Base-by-base conservation (phyloP, 257 asterid genomes). In the Fraxinus excelsior region DNA sequence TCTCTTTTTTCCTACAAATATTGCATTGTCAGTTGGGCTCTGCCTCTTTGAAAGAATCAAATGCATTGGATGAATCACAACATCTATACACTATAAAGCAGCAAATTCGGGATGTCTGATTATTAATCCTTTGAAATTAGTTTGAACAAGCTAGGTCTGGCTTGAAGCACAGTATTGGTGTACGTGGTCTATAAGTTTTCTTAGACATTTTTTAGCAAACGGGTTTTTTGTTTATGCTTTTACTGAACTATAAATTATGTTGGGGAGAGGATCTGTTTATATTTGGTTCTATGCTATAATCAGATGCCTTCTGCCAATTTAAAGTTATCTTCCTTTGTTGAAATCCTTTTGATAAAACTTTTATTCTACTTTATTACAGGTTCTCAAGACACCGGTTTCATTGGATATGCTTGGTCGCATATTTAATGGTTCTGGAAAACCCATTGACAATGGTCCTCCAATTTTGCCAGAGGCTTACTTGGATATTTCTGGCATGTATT, bases 391-490 rank as follows among this genome's bases (percentile, higher is more conserved):
- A 9, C 74, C 74, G 10, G 74, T 70, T 34, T 70, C 74, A 19
- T 11, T 70, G 32, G 74, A 70, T 38, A 70, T 70, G 74, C 74
- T 70, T 70, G 74, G 74, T 70, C 74, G 74, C 74, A 70, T 70
- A 19, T 70, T 70, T 35, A 70, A 70, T 70, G 74, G 74, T 70
- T 70, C 74, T 73, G 77, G 46, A 32, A 87, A 87, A 64, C 91
- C 91, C 74, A 87, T 87, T 71, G 91, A 87, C 70, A 85, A 87
- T 42, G 91, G 91, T 64, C 91, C 91, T 77, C 89, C 91, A 49
- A 87, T 87, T 83, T 77, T 87, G 21, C 91, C 91, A 1, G 91
- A 87, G 82, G 91, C 91, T 35, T 87, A 87, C 83, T 76, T 83
- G 87, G 91, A 87, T 83, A 87, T 87, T 76, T 87, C 91, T 81